Conservation (phyloP, 768 basidiomycete genomes). For the Tylopilus vinaceipallidus region DNA sequence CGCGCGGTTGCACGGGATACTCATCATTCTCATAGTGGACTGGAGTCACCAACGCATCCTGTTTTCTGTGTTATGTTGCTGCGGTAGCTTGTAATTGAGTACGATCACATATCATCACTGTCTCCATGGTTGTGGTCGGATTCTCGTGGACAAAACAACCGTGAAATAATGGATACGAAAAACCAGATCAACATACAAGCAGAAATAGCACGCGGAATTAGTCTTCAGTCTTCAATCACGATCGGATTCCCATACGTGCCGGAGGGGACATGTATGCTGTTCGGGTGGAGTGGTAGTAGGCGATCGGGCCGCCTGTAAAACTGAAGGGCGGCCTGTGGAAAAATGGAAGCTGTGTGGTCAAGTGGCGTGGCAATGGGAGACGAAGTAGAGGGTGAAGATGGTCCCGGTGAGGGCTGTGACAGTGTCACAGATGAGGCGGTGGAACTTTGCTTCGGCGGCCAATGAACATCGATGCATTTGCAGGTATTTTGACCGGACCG, state of each 20-base stretch:
- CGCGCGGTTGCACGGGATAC: not conserved
- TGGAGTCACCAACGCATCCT: too few species aligned
- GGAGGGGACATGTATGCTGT: not conserved
- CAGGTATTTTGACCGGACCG: not conserved
- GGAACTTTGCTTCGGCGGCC: constrained; percentile 3
- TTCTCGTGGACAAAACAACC: not conserved
- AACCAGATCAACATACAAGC: not conserved
- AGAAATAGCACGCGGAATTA: constrained; percentile 4
- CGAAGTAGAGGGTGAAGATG: not conserved
- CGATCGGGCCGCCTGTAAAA: constrained; percentile 4
- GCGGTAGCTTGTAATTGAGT: not conserved
- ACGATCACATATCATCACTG: not conserved
- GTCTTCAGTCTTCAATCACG: constrained; percentile 22
- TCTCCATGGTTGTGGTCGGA: not conserved
- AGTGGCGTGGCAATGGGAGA: constrained; percentile 1
- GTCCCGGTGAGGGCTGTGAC: not conserved
- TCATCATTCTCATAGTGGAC: not conserved
- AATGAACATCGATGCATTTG: not conserved
- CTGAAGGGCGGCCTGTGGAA: not conserved
- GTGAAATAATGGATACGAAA: not conserved
- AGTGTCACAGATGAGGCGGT: not conserved
- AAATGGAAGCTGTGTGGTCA: not conserved
- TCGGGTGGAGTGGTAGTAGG: constrained; percentile 1
- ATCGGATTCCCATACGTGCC: constrained; percentile 24
- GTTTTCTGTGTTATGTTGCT: not conserved